Evolutionary conservation across 1,139 yeast species (phyloP).

Genomic region (Meyerozyma smithsonii): DNA sequence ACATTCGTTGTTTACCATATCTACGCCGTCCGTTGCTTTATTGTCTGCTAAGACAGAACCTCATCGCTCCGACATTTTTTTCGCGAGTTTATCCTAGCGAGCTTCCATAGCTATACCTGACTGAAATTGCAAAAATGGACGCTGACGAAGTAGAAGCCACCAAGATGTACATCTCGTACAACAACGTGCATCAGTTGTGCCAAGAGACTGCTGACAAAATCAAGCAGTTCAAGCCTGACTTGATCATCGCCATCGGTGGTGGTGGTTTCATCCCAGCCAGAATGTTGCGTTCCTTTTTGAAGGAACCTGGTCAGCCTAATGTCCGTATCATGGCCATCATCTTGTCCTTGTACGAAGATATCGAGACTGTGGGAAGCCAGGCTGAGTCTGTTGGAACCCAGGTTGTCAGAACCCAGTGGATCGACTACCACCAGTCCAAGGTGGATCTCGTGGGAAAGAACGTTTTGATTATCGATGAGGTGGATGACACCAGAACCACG

Average conservation of each 20-base stretch:
- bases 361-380: constrained; percentile 53
- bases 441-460: constrained; percentile 57
- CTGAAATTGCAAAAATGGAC: constrained; percentile 26
- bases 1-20: too few species aligned
- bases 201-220: constrained; percentile 44
- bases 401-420: constrained; percentile 94
- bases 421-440: constrained; percentile 70
- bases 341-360: constrained; percentile 54
- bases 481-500: constrained; percentile 65
- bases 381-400: constrained; percentile 73
- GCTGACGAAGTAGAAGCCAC: constrained; percentile 30
- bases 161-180: constrained; percentile 56
- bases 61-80: constrained; percentile 1
- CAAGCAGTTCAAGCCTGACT: constrained; percentile 45
- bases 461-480: constrained; percentile 63
- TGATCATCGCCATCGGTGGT: constrained; percentile 64
- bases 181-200: constrained; percentile 58
- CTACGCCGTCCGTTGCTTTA: too few species aligned
- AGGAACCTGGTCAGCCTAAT: constrained; percentile 50
- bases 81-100: background rate
- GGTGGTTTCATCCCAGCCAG: constrained; percentile 69
- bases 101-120: too few species aligned
- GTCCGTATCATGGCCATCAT: constrained; percentile 65
- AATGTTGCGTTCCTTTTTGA: constrained; percentile 56
- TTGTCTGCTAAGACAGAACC: background rate